Percentiles rank a stretch among this genome's conserved stretches.
These are phyloP conservation scores for Camelina laxa DNA, from an alignment of 345 rosid genomes.

Conservation along the genomic window DNA sequence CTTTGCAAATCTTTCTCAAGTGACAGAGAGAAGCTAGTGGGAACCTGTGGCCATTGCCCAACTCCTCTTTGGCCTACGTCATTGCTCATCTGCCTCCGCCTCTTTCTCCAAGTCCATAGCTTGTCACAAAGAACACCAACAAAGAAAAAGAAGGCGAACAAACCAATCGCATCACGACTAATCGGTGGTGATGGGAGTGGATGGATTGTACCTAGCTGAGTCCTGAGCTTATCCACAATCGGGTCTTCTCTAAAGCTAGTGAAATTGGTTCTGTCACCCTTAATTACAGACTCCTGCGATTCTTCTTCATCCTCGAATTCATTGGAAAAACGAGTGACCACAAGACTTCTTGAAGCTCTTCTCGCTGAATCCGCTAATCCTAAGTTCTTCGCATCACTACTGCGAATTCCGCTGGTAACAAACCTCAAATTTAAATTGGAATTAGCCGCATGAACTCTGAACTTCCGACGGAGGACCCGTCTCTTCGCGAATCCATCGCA, in stretches of 20 bases:
- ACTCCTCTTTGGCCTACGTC: slow-evolving; percentile 49
- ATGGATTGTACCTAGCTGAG: slow-evolving; percentile 84
- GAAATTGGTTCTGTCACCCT: slow-evolving; percentile 55
- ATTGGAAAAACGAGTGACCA: slow-evolving; percentile 51
- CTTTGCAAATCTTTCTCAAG: slow-evolving; percentile 95
- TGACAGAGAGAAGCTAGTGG: slow-evolving; percentile 78
- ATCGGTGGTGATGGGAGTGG: slow-evolving; percentile 92
- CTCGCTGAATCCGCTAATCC: slow-evolving; percentile 48
- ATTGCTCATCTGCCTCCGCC: slow-evolving; percentile 33
- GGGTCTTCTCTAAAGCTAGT: slow-evolving; percentile 78
- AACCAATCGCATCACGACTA: slow-evolving; percentile 65
- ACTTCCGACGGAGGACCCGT: slow-evolving; percentile 32
- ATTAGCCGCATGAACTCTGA: slow-evolving; percentile 6
- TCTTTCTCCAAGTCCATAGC: slow-evolving; percentile 79
- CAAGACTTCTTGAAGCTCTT: slow-evolving; percentile 45
- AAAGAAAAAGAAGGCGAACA: slow-evolving; percentile 85
- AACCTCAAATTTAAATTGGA: slow-evolving; percentile 45
- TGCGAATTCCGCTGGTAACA: slow-evolving; percentile 50
- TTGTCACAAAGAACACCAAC: slow-evolving; percentile 93
- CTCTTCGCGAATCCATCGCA: slow-evolving; percentile 37
- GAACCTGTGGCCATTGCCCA: slow-evolving; percentile 80
- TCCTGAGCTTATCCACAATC: slow-evolving; percentile 82
- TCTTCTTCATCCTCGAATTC: slow-evolving; percentile 49
- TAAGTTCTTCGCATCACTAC: slow-evolving; percentile 37
- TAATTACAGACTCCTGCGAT: slow-evolving; percentile 49